A percentile compares a stretch with the other conserved stretches of the same genome.
Conservation (phyloP, 2,329 filamentous ascomycete genomes). For the Sporothrix euskadiensis region DNA sequence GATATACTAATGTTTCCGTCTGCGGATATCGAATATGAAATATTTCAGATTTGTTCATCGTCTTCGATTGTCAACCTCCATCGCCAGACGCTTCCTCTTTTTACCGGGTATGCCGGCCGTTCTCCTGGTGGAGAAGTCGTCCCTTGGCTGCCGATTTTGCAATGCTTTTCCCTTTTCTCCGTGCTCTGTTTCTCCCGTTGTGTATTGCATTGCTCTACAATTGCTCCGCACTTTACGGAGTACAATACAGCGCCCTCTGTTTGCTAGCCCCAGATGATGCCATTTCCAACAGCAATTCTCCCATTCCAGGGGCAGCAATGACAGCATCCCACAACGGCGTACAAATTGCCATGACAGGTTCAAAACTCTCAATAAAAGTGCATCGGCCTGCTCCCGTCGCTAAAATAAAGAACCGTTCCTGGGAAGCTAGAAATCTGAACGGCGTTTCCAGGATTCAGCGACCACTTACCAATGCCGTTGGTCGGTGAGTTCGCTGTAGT, state of each 20-base stretch:
- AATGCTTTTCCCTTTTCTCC: background rate
- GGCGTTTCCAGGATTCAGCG: background rate
- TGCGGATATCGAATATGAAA: background rate
- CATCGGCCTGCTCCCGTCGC: background rate
- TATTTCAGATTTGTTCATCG: no score
- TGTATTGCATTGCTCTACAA: background rate
- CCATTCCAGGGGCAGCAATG: slow-evolving; percentile 2
- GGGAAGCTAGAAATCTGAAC: background rate
- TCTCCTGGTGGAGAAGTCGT: background rate
- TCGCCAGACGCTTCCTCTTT: background rate
- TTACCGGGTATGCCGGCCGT: background rate
- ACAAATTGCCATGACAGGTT: background rate
- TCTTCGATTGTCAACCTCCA: background rate
- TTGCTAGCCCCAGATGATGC: background rate
- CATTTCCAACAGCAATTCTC: slow-evolving; percentile 13
- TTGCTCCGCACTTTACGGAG: background rate
- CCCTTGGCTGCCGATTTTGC: background rate
- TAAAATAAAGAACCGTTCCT: background rate
- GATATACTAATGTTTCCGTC: background rate
- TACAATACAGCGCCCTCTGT: background rate
- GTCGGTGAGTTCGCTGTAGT: background rate
- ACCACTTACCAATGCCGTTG: background rate
- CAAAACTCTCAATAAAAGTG: no score
- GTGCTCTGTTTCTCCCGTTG: background rate
- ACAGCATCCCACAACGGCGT: background rate